Evolutionary conservation across 139 green algal species (phyloP).

Genomic region (Chlamydomonas sp.): DNA sequence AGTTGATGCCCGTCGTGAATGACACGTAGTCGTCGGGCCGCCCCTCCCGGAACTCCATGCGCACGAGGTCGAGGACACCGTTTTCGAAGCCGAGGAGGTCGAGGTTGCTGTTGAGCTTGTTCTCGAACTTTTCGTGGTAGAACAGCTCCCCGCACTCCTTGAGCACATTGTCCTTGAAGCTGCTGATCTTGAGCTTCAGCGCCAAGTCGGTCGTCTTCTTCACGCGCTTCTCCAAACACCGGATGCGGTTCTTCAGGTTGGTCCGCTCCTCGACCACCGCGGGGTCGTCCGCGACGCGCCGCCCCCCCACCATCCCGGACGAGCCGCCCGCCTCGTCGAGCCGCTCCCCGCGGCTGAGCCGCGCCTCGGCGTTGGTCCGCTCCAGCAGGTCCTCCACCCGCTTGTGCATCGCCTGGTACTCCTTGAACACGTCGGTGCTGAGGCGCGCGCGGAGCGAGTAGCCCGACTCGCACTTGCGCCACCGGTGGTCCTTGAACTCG

Average conservation of each 20-base stretch:
- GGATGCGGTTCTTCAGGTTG: background rate
- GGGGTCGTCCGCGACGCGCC: background rate
- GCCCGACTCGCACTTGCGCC: background rate
- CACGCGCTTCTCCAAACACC: too few relatives aligned
- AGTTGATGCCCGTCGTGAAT: conserved; percentile 22
- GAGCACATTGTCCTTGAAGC: conserved; percentile 21
- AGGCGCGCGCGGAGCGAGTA: background rate
- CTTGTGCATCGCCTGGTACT: conserved; percentile 10
- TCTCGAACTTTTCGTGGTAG: conserved; percentile 5
- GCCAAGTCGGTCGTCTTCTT: background rate
- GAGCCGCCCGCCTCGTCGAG: background rate
- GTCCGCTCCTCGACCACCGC: background rate
- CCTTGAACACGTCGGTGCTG: background rate
- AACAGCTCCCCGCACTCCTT: conserved; percentile 14
- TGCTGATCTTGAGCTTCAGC: conserved; percentile 12
- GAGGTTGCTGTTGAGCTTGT: conserved; percentile 12
- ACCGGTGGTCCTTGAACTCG: conserved; percentile 13
- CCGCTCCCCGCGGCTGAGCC: too few relatives aligned
- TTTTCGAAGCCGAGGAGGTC: conserved; percentile 25
- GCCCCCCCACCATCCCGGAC: too few relatives aligned
- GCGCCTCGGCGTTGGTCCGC: background rate
- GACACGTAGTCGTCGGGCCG: conserved; percentile 17
- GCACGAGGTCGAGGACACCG: conserved; percentile 24
- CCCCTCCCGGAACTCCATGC: conserved; percentile 16
- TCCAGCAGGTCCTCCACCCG: background rate